A percentile compares a stretch with the other conserved stretches of the same genome.
These are phyloP conservation scores for Alternaria conjuncta DNA, from an alignment of 2,329 filamentous ascomycete species.

Conservation along the genomic window DNA sequence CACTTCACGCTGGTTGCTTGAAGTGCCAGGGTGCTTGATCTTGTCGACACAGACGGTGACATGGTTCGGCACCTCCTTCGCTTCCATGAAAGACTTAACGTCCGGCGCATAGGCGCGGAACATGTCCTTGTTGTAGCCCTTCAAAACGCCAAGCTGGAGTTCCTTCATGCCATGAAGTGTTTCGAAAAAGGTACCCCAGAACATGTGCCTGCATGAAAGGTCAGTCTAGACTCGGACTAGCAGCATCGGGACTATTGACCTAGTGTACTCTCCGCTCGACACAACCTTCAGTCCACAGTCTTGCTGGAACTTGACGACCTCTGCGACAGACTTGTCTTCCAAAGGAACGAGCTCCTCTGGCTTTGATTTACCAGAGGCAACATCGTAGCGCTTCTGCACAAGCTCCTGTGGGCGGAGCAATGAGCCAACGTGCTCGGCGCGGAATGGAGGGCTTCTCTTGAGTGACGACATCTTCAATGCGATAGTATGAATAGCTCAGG, in stretches of 20 bases:
- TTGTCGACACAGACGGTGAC: constrained; percentile 65
- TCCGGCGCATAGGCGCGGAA: constrained; percentile 67
- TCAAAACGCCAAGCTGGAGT: constrained; percentile 50
- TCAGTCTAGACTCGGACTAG: constrained; percentile 15
- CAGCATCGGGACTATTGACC: constrained; percentile 19
- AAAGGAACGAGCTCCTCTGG: constrained; percentile 58
- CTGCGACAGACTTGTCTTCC: constrained; percentile 70
- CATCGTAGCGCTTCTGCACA: constrained; percentile 63
- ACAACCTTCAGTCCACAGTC: constrained; percentile 68
- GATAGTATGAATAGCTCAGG: constrained; percentile 4
- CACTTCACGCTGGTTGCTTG: constrained; percentile 64
- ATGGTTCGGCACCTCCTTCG: constrained; percentile 60
- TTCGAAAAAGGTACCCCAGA: constrained; percentile 64
- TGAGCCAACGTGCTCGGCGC: constrained; percentile 76
- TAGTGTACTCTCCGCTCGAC: constrained; percentile 71
- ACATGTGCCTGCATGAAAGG: constrained; percentile 52
- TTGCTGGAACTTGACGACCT: constrained; percentile 70
- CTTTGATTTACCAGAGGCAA: constrained; percentile 58
- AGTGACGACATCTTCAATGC: constrained; percentile 44
- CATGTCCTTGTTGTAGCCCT: constrained; percentile 59
- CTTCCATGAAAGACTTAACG: constrained; percentile 67
- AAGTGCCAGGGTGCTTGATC: constrained; percentile 62
- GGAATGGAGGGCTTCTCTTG: constrained; percentile 63
- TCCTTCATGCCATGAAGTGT: constrained; percentile 63
- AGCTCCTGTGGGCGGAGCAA: constrained; percentile 70